Base-by-base conservation (phyloP, 2,329 filamentous ascomycete genomes). In the Rutstroemia sydowiana region DNA sequence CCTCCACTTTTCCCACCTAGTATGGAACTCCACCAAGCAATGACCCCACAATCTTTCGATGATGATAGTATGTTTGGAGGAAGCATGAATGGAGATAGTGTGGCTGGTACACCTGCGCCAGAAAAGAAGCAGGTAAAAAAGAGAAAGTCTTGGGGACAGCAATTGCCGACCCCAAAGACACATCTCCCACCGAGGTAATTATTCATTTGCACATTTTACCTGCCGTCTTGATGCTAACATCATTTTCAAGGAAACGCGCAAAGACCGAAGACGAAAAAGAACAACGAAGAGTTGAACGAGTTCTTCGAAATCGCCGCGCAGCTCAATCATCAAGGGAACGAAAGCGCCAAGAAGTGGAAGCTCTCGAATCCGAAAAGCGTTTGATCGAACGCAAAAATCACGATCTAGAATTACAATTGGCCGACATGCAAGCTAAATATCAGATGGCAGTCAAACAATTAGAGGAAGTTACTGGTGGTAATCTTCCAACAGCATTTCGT, bases 181-280 rank as follows among this genome's bases (percentile, higher is more conserved):
- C 95, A 92, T 66, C 82, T 97, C 7, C 92, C 92, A 55, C 92
- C 92, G 36, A 85, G 91, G 85, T 88, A 81, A 56, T 36, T 26
- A 18, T 36, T 51, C 37, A 37, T 21, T 6, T 36, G 20, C 1
- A 45, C 51, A 28, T 51, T 16, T 6, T 51, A 23, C 2, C 52
- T 5, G 13, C 51, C 7, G 31, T 55, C 13, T 16, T 36, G 13
- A 44, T 43, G 32, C 48, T 36, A 39, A 46, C 60, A 40, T 10
- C 23, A 44, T 10, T 1, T 31, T 16, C 0, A 57, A 89, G 87
- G 60, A 98, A 98, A 81, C 89, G 93, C 57, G 93, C 93, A 63
- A 98, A 97, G 79, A 98, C 93, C 2, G 92, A 95, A 64, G 93
- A 96, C 65, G 93, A 98, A 72, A 98, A 98, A 74, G 93, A 97